Evolutionary conservation across 1,284 basidiomycete genomes (phyloP), one percentile per base, ranked within the genome.

Genomic region (Abortiporus biennis): DNA sequence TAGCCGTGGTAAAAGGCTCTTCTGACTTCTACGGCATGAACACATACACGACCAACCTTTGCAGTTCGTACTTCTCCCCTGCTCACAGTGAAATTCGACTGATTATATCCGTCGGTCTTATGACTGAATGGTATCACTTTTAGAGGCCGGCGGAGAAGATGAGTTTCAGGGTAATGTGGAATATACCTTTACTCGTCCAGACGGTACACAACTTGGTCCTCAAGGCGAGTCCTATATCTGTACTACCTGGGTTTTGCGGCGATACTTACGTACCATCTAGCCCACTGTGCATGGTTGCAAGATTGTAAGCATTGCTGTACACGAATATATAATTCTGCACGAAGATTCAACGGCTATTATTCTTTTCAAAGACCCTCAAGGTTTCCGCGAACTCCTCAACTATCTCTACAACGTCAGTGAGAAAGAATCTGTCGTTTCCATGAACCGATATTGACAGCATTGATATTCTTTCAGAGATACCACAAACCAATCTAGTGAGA

Each of bases 11-110:
- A 43, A 76, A 77, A 47, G 83, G 77, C 30, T 80, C 77, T 4
- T 80, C 78, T 2, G 84, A 85, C 52, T 85, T 85, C 61, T 78
- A 81, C 53, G 80, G 77, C 23, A 72, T 80, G 67, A 82, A 85
- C 62, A 81, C 80, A 8, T 87, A 87, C 62, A 82, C 83, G 2
- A 82, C 76, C 33, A 81, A 85, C 56, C 68, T 83, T 15, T 74
- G 78, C 63, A 73, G 78, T 80, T 49, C 55, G 72, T 70, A 8
- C n/a, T 19, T 36, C 42, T 15, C 41, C 9, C 50, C 53, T 5
- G 52, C 8, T 30, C 19, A 23, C 16, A 36, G 42, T 34, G 1
- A 13, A 4, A 22, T 40, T 38, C 20, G 30, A 23, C 17, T 31
- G 8, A 35, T 12, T 8, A 35, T 12, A 12, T 11, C 33, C 17